Evolutionary conservation across 306 rosid species (phyloP).

Genomic region (Betula pendula): DNA sequence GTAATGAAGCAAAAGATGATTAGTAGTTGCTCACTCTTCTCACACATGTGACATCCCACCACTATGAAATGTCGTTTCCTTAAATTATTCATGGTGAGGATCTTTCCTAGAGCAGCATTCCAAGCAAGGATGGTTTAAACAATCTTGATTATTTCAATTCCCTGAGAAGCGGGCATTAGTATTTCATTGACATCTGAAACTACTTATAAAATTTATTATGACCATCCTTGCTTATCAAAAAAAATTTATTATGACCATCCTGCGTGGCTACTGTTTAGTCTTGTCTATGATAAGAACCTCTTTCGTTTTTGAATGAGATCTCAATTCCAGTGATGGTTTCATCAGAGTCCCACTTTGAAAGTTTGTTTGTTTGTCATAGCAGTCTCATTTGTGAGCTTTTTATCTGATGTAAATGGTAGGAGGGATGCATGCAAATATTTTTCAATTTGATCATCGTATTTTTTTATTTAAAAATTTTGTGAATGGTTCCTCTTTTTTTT

Average conservation of each 20-base stretch:
- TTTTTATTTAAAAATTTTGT: constrained; percentile 22
- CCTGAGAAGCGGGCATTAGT: neutral
- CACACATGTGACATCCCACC: no score
- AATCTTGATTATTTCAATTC: neutral
- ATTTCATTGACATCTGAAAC: neutral
- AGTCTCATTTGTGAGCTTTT: constrained; percentile 1
- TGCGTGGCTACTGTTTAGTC: neutral
- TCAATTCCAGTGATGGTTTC: no score
- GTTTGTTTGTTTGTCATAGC: neutral
- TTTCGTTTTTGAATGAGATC: neutral
- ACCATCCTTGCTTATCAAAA: no score
- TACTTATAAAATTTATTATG: neutral
- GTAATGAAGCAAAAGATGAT: no score
- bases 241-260: neutral
- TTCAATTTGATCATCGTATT: neutral
- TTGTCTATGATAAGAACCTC: constrained; percentile 2
- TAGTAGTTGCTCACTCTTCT: neutral
- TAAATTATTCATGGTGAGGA: no score
- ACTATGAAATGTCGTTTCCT: no score
- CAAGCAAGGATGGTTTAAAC: neutral
- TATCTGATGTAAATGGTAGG: neutral
- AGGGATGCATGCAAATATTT: neutral
- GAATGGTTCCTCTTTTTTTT: constrained; percentile 24
- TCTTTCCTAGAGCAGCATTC: no score
- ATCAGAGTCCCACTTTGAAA: neutral